Conservation (phyloP, 2,329 filamentous ascomycete genomes). For the Fusarium compactum region DNA sequence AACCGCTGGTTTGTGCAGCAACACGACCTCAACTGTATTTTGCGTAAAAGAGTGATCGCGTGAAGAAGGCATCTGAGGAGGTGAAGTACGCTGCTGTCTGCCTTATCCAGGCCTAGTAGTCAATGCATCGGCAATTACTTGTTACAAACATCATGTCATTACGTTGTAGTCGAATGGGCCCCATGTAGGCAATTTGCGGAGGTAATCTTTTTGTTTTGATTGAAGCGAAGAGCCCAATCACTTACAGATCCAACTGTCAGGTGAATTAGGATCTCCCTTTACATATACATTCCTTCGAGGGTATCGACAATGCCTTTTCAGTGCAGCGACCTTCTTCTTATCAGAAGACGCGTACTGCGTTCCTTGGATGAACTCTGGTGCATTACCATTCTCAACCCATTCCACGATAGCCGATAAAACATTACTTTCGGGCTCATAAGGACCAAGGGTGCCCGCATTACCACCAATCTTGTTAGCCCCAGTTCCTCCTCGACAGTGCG, state of each 20-base stretch:
- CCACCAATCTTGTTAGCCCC: constrained; percentile 55
- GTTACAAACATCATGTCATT: no score
- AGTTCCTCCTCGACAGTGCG: constrained; percentile 61
- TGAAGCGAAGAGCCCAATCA: no score
- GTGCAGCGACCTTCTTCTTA: background rate
- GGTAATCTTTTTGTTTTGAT: no score
- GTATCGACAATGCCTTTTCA: background rate
- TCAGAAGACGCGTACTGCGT: background rate
- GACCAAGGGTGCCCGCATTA: constrained; percentile 29
- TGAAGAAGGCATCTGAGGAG: background rate
- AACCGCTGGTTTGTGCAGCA: constrained; percentile 14
- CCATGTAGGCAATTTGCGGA: no score
- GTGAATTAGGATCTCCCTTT: no score
- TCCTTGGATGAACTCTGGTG: background rate
- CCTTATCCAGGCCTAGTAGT: no score
- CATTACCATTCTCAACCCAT: background rate
- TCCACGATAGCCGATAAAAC: background rate
- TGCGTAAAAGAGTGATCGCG: background rate
- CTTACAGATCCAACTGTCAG: no score
- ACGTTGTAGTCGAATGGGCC: no score
- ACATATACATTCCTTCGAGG: no score
- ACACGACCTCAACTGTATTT: background rate
- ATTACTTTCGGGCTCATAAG: background rate
- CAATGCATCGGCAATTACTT: no score
- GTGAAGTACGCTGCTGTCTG: no score